Evolutionary conservation across 2,329 filamentous ascomycete genomes (phyloP).

Genomic region (Aspergillus udagawae): DNA sequence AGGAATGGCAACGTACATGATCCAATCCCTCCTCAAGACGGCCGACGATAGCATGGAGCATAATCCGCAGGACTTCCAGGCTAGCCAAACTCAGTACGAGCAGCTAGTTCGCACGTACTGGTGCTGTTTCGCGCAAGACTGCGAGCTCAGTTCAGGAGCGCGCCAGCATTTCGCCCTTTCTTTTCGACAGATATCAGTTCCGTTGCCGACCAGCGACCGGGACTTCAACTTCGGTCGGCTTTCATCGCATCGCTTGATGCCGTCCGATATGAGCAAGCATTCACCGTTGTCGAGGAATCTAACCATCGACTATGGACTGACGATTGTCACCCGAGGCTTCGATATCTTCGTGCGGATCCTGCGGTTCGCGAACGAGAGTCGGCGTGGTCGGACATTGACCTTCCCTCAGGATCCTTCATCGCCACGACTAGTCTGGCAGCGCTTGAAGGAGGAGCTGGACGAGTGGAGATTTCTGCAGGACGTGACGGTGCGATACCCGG

Average conservation of each 20-base stretch:
- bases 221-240: constrained; percentile 32
- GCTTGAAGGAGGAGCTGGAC: constrained; percentile 30
- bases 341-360: constrained; percentile 36
- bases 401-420: constrained; percentile 6
- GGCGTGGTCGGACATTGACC: constrained; percentile 23
- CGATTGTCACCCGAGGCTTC: constrained; percentile 34
- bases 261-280: constrained; percentile 23
- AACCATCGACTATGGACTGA: constrained; percentile 31
- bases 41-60: constrained; percentile 37
- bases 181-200: constrained; percentile 35
- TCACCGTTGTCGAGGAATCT: constrained; percentile 18
- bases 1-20: constrained; percentile 40
- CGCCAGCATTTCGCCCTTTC: constrained; percentile 36
- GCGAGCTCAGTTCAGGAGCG: constrained; percentile 34
- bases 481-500: constrained; percentile 29
- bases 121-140: constrained; percentile 37
- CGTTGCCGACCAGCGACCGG: constrained; percentile 32
- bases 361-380: constrained; percentile 34
- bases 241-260: constrained; percentile 23
- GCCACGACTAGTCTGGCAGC: constrained; percentile 25
- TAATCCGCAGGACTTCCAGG: constrained; percentile 30
- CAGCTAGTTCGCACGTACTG: constrained; percentile 37
- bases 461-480: constrained; percentile 35
- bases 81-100: constrained; percentile 32
- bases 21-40: constrained; percentile 34